Conservation (phyloP, 2,329 filamentous ascomycete species). For the Ceratocystis cacaofunesta region DNA sequence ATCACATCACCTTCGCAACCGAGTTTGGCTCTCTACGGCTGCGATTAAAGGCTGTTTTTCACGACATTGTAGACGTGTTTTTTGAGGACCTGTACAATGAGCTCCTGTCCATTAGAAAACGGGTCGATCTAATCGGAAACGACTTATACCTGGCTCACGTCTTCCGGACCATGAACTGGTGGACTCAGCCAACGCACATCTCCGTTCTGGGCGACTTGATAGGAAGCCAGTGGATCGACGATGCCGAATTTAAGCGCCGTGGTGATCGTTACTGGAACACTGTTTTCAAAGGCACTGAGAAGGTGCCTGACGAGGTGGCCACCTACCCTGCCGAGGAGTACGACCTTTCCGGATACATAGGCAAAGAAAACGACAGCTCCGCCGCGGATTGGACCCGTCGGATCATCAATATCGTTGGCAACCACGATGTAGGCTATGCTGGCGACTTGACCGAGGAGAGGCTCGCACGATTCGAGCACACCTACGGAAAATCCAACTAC, state of each 20-base stretch:
- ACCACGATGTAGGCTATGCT: slow-evolving; percentile 93
- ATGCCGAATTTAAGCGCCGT: slow-evolving; percentile 66
- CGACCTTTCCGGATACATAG: slow-evolving; percentile 35
- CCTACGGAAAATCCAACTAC: slow-evolving; percentile 83
- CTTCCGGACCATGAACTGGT: slow-evolving; percentile 72
- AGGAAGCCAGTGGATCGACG: slow-evolving; percentile 86
- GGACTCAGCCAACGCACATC: slow-evolving; percentile 71
- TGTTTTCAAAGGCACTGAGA: slow-evolving; percentile 55
- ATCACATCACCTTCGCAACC: slow-evolving; percentile 34
- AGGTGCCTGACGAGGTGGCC: slow-evolving; percentile 44
- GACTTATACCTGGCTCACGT: slow-evolving; percentile 91
- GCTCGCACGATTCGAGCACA: slow-evolving; percentile 64
- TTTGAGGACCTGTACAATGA: slow-evolving; percentile 54
- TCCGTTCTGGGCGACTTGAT: slow-evolving; percentile 81
- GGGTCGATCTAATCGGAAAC: slow-evolving; percentile 79
- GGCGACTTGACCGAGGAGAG: slow-evolving; percentile 71
- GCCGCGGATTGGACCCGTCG: slow-evolving; percentile 50
- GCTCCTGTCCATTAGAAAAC: slow-evolving; percentile 56
- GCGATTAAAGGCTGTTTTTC: slow-evolving; percentile 37
- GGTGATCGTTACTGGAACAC: slow-evolving; percentile 64
- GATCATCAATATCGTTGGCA: slow-evolving; percentile 81
- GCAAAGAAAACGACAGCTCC: slow-evolving; percentile 21
- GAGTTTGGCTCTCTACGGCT: slow-evolving; percentile 34
- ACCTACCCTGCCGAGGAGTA: slow-evolving; percentile 34
- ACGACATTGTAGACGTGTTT: slow-evolving; percentile 46